Percentiles rank a stretch among this genome's conserved stretches.
Evolutionary conservation across 257 asterid genomes (phyloP).

Genomic region (Solanum phureja): DNA sequence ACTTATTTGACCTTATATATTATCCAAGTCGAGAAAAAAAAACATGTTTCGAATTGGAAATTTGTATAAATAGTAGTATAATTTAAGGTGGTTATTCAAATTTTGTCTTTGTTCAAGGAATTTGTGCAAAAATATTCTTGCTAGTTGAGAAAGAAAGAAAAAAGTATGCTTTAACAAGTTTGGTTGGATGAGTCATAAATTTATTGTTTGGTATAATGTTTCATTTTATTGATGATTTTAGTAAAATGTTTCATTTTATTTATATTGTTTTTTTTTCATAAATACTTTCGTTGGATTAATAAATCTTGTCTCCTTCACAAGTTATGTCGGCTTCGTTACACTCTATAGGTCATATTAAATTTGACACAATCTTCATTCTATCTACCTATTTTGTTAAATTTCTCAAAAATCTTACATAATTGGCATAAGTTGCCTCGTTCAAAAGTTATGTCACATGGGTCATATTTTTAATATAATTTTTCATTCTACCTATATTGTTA

Average conservation of each 20-base stretch:
- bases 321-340: no score
- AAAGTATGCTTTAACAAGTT: neutral
- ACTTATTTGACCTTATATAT: neutral
- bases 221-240: neutral
- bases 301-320: no score
- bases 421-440: neutral
- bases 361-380: neutral
- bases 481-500: neutral
- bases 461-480: no score
- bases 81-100: neutral
- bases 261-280: no score
- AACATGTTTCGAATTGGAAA: neutral
- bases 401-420: neutral
- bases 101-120: neutral
- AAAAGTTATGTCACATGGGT: neutral
- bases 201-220: neutral
- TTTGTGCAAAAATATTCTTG: neutral
- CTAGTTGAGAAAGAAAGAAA: neutral
- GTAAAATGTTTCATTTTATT: neutral
- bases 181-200: neutral
- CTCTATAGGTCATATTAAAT: neutral
- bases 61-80: neutral
- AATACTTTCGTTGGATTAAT: rapidly evolving
- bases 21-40: neutral
- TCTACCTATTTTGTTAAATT: rapidly evolving